Base-by-base conservation (phyloP, 371 early-diverging fungal species). In the Synchytrium microbalum region DNA sequence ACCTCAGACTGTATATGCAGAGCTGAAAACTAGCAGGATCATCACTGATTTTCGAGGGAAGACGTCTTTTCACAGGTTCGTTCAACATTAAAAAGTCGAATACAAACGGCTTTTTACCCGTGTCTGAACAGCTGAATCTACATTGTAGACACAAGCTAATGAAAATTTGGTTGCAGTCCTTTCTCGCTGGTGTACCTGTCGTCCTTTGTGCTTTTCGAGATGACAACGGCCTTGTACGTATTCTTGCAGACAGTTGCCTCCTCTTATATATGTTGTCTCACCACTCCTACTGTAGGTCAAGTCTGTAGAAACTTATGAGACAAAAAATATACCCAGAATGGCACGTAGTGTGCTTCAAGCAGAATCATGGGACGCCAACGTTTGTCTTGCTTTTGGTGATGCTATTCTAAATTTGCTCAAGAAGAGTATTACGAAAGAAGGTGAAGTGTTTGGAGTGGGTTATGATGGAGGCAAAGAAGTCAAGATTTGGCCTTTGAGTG, bases 101-200 rank as follows among this genome's bases (percentile, higher is more conserved):
- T n/a, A n/a, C n/a, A n/a, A n/a, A n/a, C n/a, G n/a, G n/a, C n/a
- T n/a, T n/a, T n/a, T n/a, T n/a, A n/a, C n/a, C n/a, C n/a, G n/a
- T n/a, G n/a, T n/a, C n/a, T n/a, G 56, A 25, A 8, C 5, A 55
- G 8, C 56, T 60, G 72, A 86, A 55, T 13, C 56, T 8, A 8
- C 24, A 55, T 28, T 28, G 58, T 56, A 74, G 90, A 31, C 80
- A 77, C 72, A 96, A 96, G 70, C 76, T 96, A 60, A 64, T 93
- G 0, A 88, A 88, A 65, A 88, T 90, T 61, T 96, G 93, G 90
- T 89, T 92, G 2, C 95, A 96, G 73, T 93, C 92, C 2, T 95
- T 88, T 72, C 74, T 96, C 2, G 87, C 91, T 0, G 96, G 94
- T 1, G 84, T 93, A 2, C 92, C 90, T 0, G 76, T 73, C 1